Conservation (phyloP, 805 yeast species). For the Saitoella complicata region DNA sequence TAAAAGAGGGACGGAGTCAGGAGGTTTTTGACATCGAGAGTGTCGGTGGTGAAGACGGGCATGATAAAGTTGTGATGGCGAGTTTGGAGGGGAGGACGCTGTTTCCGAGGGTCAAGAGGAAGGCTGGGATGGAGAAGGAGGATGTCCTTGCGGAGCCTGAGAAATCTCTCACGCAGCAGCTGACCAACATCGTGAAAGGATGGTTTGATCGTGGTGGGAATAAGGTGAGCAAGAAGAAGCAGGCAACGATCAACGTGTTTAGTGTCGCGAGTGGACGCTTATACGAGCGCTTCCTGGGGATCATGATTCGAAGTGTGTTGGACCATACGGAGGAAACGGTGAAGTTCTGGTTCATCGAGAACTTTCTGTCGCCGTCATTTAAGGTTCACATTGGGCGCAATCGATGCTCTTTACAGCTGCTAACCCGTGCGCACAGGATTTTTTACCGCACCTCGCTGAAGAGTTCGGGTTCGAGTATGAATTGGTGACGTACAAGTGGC, state of each 20-base stretch:
- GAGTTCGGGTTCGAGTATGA: conserved; percentile 54
- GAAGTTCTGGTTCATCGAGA: conserved; percentile 76
- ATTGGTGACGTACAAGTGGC: conserved; percentile 81
- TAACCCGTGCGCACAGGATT: conserved; percentile 14
- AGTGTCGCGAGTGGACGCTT: conserved; percentile 69
- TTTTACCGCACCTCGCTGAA: conserved; percentile 43
- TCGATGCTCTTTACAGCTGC: background rate
- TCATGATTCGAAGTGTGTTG: conserved; percentile 71
- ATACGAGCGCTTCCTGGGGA: conserved; percentile 55
- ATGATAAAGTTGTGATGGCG: conserved; percentile 19
- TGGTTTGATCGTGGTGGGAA: conserved; percentile 3
- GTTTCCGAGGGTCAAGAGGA: conserved; percentile 30
- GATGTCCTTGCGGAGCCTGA: conserved; percentile 13
- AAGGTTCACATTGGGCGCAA: no score
- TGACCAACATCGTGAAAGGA: conserved; percentile 8
- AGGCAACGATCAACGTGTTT: conserved; percentile 62
- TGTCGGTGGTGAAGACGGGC: conserved; percentile 15
- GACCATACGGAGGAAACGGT: conserved; percentile 45
- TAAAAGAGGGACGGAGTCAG: conserved; percentile 29
- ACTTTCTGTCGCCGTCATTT: conserved; percentile 59
- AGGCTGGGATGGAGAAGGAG: conserved; percentile 24
- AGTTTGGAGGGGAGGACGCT: conserved; percentile 32
- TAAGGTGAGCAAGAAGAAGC: conserved; percentile 12
- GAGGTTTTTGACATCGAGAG: conserved; percentile 27
- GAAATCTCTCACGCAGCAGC: conserved; percentile 4